Evolutionary conservation across 116 monocot species (phyloP), one percentile per base, ranked within the genome.

Genomic region (Zostera marina): DNA sequence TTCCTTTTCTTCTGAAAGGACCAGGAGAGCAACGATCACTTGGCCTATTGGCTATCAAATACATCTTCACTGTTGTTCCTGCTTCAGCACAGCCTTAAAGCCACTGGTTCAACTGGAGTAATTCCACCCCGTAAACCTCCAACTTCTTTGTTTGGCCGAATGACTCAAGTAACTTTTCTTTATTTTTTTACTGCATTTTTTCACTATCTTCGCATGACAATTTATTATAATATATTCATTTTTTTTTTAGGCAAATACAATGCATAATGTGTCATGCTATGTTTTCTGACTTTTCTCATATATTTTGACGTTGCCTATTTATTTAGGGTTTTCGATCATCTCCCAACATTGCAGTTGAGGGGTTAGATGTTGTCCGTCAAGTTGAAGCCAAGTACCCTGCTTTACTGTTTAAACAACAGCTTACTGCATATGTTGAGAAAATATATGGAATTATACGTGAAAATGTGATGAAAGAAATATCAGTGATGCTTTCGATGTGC

Each of bases 11-110:
- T 56, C 25, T 32, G 9, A 62, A 82, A 98, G 96, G 78, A 84
- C 71, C 76, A 85, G 53, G 89, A 96, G 62, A 78, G 61, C 68
- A 85, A 80, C 66, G 89, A 72, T 23, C 71, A 85, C 56, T 65
- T 98, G 46, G 76, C 89, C 42, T 98, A 89, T 55, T 98, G 96
- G 89, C 57, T 98, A 57, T 82, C 89, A 55, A 98, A 89, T 68
- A 58, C 81, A 68, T 82, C 85, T 51, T 62, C 75, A 47, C 72
- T 98, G 41, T 64, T 85, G 63, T 74, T 80, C 68, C 74, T 98
- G 65, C 73, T 98, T 17, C 96, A 98, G 79, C 77, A 63, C 51
- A 83, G 85, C 77, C 83, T 98, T 48, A 85, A 80, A 72, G 73
- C 78, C 52, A 40, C 68, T 65, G 85, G 80, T 42, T 44, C 82